phyloP scores from a whole-genome alignment of 495 filamentous ascomycete species.

The Hamigera avellanea region DNA sequence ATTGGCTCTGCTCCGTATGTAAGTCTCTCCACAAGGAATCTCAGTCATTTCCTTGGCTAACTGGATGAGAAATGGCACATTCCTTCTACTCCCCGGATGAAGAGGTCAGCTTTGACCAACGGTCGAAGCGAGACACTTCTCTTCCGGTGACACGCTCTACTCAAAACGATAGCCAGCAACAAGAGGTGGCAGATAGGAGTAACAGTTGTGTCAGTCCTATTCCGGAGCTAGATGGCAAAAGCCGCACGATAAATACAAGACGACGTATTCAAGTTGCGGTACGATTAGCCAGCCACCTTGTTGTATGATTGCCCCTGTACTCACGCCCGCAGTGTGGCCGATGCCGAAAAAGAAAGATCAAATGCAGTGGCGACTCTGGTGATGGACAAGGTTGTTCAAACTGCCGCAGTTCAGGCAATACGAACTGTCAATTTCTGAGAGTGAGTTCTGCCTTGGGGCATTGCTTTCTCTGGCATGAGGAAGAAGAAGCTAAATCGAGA shows the following conservation, averaged over 20 bases:
- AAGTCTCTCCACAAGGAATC: constrained; percentile 3
- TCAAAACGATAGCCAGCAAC: constrained; percentile 15
- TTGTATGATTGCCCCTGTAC: not conserved
- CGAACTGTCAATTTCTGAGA: constrained; percentile 67
- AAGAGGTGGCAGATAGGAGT: constrained; percentile 14
- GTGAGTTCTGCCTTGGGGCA: constrained; percentile 41
- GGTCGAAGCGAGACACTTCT: constrained; percentile 7
- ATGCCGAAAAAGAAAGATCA: constrained; percentile 91
- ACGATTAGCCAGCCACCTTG: constrained; percentile 19
- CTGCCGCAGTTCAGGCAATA: constrained; percentile 62
- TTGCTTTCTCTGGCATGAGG: too few species aligned
- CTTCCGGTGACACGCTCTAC: constrained; percentile 18
- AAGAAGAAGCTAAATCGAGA: not conserved
- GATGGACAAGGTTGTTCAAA: constrained; percentile 68
- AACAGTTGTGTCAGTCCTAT: constrained; percentile 10
- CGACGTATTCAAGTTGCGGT: constrained; percentile 60
- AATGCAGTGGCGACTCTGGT: constrained; percentile 79
- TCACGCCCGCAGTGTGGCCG: constrained; percentile 57
- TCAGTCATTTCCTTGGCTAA: not conserved
- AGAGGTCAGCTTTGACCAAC: constrained; percentile 13
- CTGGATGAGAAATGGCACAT: constrained; percentile 20
- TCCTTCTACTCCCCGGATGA: constrained; percentile 19
- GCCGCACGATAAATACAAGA: constrained; percentile 20
- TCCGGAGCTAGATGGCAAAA: constrained; percentile 21
- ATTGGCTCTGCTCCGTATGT: constrained; percentile 6